phyloP scores from a whole-genome alignment of 768 basidiomycete genomes.

The Leccinum broughii region DNA sequence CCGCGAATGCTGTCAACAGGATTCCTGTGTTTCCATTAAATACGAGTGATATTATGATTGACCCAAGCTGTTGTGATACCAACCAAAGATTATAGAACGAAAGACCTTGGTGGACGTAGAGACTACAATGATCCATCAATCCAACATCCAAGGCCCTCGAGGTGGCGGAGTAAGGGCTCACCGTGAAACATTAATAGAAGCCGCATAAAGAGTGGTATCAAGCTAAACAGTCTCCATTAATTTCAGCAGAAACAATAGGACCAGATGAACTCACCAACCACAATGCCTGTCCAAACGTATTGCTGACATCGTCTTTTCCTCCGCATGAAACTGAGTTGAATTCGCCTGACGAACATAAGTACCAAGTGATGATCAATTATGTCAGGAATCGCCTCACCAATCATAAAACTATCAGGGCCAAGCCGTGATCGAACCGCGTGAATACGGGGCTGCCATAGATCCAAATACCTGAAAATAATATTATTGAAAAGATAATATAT shows the following conservation, averaged over 20 bases:
- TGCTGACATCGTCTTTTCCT: slow-evolving; percentile 49
- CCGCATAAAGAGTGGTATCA: slow-evolving; percentile 23
- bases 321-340: slow-evolving; percentile 58
- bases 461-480: slow-evolving; percentile 43
- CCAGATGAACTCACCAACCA: slow-evolving; percentile 43
- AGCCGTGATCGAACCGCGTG: slow-evolving; percentile 46
- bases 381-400: slow-evolving; percentile 34
- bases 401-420: slow-evolving; percentile 48
- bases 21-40: slow-evolving; percentile 36
- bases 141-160: neutral
- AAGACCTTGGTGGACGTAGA: slow-evolving; percentile 55
- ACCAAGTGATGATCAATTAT: neutral
- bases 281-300: slow-evolving; percentile 56
- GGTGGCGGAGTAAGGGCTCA: slow-evolving; percentile 13
- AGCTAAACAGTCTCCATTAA: slow-evolving; percentile 11
- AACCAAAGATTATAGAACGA: slow-evolving; percentile 50
- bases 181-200: slow-evolving; percentile 49
- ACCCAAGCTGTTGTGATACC: slow-evolving; percentile 1
- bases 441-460: slow-evolving; percentile 56
- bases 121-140: slow-evolving; percentile 25
- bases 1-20: slow-evolving; percentile 49
- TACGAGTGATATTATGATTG: neutral
- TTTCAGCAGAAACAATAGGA: neutral
- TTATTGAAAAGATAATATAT: neutral
- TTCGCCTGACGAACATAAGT: slow-evolving; percentile 39